These are phyloP conservation scores for Cylindrodendrum hubeiense DNA, from an alignment of 2,329 filamentous ascomycete species.

Conservation along the genomic window DNA sequence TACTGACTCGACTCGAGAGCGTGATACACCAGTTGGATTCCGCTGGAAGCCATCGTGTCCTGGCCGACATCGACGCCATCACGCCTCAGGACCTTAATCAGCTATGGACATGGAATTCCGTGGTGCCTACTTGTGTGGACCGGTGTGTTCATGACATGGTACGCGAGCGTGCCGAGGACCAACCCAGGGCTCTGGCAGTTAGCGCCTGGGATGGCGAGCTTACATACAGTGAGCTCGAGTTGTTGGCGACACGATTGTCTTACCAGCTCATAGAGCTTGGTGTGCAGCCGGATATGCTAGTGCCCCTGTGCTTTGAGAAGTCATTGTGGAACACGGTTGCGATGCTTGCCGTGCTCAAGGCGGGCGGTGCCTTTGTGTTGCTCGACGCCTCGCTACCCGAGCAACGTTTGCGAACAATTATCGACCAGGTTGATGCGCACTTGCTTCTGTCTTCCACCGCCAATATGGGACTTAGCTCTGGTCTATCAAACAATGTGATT, in stretches of 20 bases:
- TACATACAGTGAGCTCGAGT: slow-evolving; percentile 16
- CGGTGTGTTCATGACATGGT: slow-evolving; percentile 3
- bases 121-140: slow-evolving; percentile 4
- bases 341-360: slow-evolving; percentile 42
- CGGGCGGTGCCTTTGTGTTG: slow-evolving; percentile 43
- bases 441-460: too few relatives aligned
- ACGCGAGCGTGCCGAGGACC: neutral
- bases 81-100: slow-evolving; percentile 3
- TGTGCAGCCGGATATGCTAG: slow-evolving; percentile 23
- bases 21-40: slow-evolving; percentile 13
- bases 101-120: slow-evolving; percentile 19
- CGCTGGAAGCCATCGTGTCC: neutral
- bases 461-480: too few relatives aligned
- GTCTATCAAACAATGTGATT: too few relatives aligned
- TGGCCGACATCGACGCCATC: neutral
- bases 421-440: too few relatives aligned
- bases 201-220: slow-evolving; percentile 2
- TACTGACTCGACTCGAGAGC: too few relatives aligned
- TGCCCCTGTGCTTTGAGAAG: slow-evolving; percentile 48
- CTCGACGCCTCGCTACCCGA: too few relatives aligned
- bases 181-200: slow-evolving; percentile 1
- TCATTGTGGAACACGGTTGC: slow-evolving; percentile 35
- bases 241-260: neutral
- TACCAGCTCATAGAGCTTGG: slow-evolving; percentile 1
- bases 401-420: too few relatives aligned